phyloP scores from a whole-genome alignment of 352 stramenopile genomes.

The Phytophthora fragariaefolia region DNA sequence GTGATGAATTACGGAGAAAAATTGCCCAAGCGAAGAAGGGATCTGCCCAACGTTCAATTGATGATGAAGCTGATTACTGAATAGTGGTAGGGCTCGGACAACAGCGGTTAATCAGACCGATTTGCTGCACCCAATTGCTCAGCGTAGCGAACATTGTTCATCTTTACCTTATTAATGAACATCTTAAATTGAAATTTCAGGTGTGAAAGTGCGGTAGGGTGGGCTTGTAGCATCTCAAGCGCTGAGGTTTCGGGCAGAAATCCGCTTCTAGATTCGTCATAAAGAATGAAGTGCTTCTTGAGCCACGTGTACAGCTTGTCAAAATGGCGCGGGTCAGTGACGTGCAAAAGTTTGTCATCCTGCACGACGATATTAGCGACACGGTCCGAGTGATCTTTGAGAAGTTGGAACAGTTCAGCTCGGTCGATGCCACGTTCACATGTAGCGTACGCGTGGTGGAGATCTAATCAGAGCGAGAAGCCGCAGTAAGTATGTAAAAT shows the following conservation, averaged over 20 bases:
- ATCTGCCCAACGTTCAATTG: conserved; percentile 4
- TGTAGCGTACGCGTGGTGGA: conserved; percentile 66
- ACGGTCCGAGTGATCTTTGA: conserved; percentile 58
- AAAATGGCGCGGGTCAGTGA: conserved; percentile 51
- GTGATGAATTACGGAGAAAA: conserved; percentile 33
- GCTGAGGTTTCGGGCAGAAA: conserved; percentile 42
- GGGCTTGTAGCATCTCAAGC: conserved; percentile 54
- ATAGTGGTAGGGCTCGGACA: neutral
- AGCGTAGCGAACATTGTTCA: conserved; percentile 55
- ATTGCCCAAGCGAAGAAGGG: conserved; percentile 26
- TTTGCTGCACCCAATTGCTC: conserved; percentile 44
- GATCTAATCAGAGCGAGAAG: conserved; percentile 30
- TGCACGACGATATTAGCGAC: conserved; percentile 27
- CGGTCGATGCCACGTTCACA: conserved; percentile 65
- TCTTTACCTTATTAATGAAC: conserved; percentile 51
- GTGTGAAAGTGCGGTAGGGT: conserved; percentile 49
- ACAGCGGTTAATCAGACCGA: conserved; percentile 21
- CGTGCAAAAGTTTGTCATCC: conserved; percentile 22
- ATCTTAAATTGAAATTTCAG: conserved; percentile 56
- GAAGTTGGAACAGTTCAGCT: conserved; percentile 55
- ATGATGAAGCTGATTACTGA: conserved; percentile 32
- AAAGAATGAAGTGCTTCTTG: conserved; percentile 69
- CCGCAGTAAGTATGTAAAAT: neutral
- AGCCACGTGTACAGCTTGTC: conserved; percentile 78
- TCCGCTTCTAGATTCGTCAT: conserved; percentile 44